phyloP scores from a whole-genome alignment of 306 rosid species.

The Carpinus fangiana region DNA sequence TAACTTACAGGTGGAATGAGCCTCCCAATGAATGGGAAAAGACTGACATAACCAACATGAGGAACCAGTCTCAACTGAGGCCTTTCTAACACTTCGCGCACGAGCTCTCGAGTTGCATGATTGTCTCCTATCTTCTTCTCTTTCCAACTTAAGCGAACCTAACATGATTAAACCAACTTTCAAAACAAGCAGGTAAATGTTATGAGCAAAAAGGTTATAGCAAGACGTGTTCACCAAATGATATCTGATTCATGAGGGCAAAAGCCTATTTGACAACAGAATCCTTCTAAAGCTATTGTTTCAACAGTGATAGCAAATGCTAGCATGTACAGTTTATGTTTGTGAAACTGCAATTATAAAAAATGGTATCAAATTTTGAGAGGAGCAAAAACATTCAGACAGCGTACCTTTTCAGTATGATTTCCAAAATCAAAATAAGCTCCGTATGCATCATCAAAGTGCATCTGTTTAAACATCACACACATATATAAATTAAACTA shows the following conservation, averaged over 20 bases:
- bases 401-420: conserved; percentile 90
- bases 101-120: conserved; percentile 58
- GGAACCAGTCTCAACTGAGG: conserved; percentile 82
- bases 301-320: conserved; percentile 10
- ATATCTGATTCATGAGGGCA: background rate
- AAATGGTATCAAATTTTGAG: background rate
- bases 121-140: conserved; percentile 46
- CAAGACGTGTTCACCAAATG: background rate
- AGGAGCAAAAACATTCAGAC: background rate
- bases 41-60: conserved; percentile 79
- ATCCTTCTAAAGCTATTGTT: background rate
- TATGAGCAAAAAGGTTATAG: background rate
- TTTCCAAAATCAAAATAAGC: conserved; percentile 90
- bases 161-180: conserved; percentile 15
- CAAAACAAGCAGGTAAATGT: conserved; percentile 13
- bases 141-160: conserved; percentile 87
- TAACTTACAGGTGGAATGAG: conserved; percentile 83
- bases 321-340: background rate
- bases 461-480: conserved; percentile 69
- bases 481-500: conserved; percentile 23
- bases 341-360: background rate
- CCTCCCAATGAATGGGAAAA: conserved; percentile 83
- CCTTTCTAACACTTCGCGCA: conserved; percentile 61
- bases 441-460: conserved; percentile 65
- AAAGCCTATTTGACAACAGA: conserved; percentile 1